Base-by-base conservation (phyloP, 2,329 filamentous ascomycete species). In the Claviceps spartinae region DNA sequence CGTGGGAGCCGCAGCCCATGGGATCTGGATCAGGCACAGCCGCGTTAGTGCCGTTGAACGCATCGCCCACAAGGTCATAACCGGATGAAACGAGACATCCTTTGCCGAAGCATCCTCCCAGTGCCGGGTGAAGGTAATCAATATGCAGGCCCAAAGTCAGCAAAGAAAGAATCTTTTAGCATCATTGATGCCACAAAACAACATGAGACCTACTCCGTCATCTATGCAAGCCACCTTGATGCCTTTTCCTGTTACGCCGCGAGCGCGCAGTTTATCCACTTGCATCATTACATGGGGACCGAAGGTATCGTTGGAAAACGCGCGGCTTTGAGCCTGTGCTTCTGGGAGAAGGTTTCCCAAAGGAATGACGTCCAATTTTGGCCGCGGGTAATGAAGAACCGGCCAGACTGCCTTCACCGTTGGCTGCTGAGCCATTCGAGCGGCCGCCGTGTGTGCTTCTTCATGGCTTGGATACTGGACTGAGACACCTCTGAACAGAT, bases 71-170 rank as follows among this genome's bases (percentile, higher is more conserved):
- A 24, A 63, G 55, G 24, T 63, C 61, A 16, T 58, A 54, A 13
- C 61, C 61, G 8, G 48, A n/a, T 2, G 57, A 48, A 36, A 63
- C 56, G 46, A 60, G 65, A 59, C 71, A 79, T 3, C 72, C 76
- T 6, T 67, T 59, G 3, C 78, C 79, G 58, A 81, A 81, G 55
- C 77, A 77, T 44, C 77, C 77, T 38, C 80, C 79, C 2, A 83
- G 70, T 34, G 76, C 74, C 1, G 77, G 76, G 58, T 82, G 78
- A 1, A 65, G 69, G 60, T 81, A 82, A 60, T 83, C 79, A 47
- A 79, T 66, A 68, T 72, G 26, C 14, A 47, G 69, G 59, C 8
- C 38, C 4, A 9, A n/a, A 5, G n/a, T 50, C 38, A 36, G 42
- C 2, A 26, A 44, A 24, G 5, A 14, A n/a, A 4, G 22, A 11